Base-by-base conservation (phyloP, 2,329 filamentous ascomycete genomes). In the Alternaria sp. region DNA sequence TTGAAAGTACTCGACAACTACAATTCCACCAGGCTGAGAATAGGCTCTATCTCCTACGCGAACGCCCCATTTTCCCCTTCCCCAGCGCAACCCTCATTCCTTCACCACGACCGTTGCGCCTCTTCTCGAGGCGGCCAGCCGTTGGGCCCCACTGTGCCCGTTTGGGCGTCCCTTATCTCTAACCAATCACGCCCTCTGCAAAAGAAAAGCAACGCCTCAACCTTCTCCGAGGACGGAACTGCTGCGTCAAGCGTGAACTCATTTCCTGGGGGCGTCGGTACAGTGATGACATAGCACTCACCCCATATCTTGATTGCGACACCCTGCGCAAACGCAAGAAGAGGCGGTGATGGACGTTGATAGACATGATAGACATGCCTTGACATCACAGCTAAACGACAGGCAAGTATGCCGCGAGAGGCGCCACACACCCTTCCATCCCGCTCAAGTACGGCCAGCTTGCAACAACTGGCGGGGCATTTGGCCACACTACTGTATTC, bases 111-210 rank as follows among this genome's bases (percentile, higher is more conserved):
- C 59, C 15, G 26, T 25, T 51, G 23, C 40, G 21, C 43, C 25
- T 46, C 60, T 52, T 49, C 32, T 44, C 36, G 32, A 49, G 47
- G 51, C 63, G 57, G 59, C 61, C 52, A 56, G 47, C 54, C 61
- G 62, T 57, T 67, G 62, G 32, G 60, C 40, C 55, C 63, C 65
- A 66, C 65, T 28, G 30, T 52, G 30, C 60, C 56, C 46, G 26
- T 64, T 58, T 66, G 50, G 57, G 64, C 51, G 32, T 12, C 28
- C 59, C 62, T 74, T 77, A 75, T 76, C 74, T 70, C 65, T 69
- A 60, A 50, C 74, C 74, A 76, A 74, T 75, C 57, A 60, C 56
- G 26, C 4, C 25, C 26, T 43, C n/a, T 5, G 12, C 21, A 45
- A 40, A 43, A 32, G 23, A 30, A 51, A 59, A 30, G 28, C 50